Conservation (phyloP, 75 land plant species). For the Cupressus sempervirens region DNA sequence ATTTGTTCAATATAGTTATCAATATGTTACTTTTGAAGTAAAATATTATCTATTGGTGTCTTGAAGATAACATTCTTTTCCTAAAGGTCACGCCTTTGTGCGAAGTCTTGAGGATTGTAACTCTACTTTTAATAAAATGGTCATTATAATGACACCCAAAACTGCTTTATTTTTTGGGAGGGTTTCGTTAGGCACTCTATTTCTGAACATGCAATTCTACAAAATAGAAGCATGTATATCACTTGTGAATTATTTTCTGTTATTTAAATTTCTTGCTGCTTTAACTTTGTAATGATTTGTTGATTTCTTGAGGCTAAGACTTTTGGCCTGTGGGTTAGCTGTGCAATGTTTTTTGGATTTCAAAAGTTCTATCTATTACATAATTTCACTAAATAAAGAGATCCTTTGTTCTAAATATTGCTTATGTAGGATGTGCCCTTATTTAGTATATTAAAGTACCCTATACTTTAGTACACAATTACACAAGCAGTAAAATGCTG, state of each 20-base stretch:
- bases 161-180: background rate
- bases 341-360: background rate
- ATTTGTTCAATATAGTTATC: background rate
- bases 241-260: background rate
- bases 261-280: background rate
- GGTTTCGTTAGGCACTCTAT: background rate
- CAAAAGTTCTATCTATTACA: background rate
- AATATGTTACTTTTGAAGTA: background rate
- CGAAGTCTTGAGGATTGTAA: background rate
- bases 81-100: background rate
- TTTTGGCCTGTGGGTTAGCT: background rate
- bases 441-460: background rate
- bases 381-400: background rate
- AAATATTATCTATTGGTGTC: background rate
- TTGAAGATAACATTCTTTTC: background rate
- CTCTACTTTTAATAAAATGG: background rate
- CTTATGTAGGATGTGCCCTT: background rate
- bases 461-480: background rate
- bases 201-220: background rate
- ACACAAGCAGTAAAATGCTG: background rate
- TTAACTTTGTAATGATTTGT: background rate
- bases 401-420: background rate
- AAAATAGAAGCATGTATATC: background rate
- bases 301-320: background rate
- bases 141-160: background rate